Evolutionary conservation across 352 stramenopile species (phyloP).

Genomic region (Phytophthora brassicae): DNA sequence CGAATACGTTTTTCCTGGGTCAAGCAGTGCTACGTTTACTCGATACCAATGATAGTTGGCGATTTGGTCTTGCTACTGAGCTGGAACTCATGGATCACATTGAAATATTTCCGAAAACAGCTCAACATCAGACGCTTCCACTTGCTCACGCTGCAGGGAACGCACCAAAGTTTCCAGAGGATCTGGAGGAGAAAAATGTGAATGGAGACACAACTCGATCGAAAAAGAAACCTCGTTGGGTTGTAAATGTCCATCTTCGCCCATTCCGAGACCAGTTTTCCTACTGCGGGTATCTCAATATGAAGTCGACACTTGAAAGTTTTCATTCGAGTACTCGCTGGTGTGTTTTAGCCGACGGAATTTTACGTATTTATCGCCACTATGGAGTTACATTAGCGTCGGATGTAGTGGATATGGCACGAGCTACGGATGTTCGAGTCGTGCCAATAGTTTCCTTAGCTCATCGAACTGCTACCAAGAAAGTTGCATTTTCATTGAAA

Average conservation of each 20-base stretch:
- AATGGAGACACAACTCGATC: neutral
- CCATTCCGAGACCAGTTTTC: constrained; percentile 53
- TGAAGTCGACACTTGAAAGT: constrained; percentile 65
- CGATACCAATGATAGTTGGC: constrained; percentile 49
- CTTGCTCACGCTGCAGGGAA: constrained; percentile 35
- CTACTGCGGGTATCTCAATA: constrained; percentile 67
- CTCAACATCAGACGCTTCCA: constrained; percentile 50
- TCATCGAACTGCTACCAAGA: constrained; percentile 4
- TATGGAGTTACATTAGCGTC: constrained; percentile 69
- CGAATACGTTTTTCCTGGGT: constrained; percentile 76
- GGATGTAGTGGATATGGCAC: constrained; percentile 58
- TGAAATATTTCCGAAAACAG: constrained; percentile 61
- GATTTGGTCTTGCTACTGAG: constrained; percentile 39
- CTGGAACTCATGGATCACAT: constrained; percentile 45
- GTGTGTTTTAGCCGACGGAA: constrained; percentile 67
- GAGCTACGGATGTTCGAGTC: constrained; percentile 41
- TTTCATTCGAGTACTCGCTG: constrained; percentile 66
- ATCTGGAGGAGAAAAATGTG: constrained; percentile 9
- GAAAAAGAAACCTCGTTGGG: constrained; percentile 21
- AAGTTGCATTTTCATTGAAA: too few relatives aligned
- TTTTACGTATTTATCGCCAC: constrained; percentile 72
- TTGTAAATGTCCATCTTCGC: constrained; percentile 44
- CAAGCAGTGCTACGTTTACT: constrained; percentile 55
- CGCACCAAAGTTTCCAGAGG: constrained; percentile 10
- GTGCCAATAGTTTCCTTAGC: constrained; percentile 9